phyloP scores from a whole-genome alignment of 768 basidiomycete species.

The Mycena epipterygia region DNA sequence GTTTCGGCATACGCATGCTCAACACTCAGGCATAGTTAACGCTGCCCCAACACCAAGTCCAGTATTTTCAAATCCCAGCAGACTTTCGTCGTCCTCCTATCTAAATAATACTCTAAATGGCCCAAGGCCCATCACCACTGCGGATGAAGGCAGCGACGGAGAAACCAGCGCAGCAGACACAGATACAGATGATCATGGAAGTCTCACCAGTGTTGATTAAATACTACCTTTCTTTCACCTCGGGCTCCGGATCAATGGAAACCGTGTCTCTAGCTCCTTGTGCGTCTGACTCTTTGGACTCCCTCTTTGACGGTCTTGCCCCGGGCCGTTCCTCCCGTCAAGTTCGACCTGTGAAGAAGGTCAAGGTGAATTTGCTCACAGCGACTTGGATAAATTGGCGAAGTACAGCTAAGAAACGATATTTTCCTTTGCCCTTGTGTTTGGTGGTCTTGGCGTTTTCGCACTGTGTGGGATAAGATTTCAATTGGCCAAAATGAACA shows the following conservation, averaged over 20 bases:
- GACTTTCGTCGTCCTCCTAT: conserved; percentile 22
- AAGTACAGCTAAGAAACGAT: too few relatives aligned
- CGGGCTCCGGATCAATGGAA: conserved; percentile 38
- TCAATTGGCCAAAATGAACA: too few relatives aligned
- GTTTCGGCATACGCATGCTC: conserved; percentile 20
- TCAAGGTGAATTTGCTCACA: too few relatives aligned
- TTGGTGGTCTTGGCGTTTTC: too few relatives aligned
- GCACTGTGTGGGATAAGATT: too few relatives aligned
- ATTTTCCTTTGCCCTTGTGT: too few relatives aligned
- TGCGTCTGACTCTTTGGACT: too few relatives aligned
- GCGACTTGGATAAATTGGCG: too few relatives aligned
- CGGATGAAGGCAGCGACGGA: conserved; percentile 51
- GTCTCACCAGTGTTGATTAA: conserved; percentile 67
- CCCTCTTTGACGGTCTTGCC: too few relatives aligned
- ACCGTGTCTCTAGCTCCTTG: neutral
- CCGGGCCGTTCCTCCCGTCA: too few relatives aligned
- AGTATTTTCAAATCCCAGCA: conserved; percentile 29
- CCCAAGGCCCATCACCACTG: neutral
- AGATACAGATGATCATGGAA: conserved; percentile 57
- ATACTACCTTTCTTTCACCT: neutral
- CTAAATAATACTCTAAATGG: conserved; percentile 9
- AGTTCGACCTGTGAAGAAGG: too few relatives aligned
- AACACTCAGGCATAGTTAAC: conserved; percentile 22
- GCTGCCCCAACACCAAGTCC: conserved; percentile 29
- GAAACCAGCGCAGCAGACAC: conserved; percentile 56